phyloP scores from a whole-genome alignment of 1,139 yeast genomes.

The Spathaspora sp. region DNA sequence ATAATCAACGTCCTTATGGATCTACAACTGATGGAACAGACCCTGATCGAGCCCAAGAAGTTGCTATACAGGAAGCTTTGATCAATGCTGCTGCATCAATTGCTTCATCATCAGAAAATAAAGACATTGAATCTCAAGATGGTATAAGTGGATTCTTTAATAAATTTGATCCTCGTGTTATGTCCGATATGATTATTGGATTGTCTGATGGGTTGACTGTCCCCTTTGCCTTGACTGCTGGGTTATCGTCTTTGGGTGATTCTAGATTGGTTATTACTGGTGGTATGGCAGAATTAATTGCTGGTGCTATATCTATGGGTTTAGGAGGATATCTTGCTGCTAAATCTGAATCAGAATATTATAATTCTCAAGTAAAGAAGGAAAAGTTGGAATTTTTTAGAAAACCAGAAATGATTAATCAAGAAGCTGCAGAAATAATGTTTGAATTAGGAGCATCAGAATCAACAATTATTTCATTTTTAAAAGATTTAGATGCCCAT shows the following conservation, averaged over 20 bases:
- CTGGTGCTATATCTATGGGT: constrained; percentile 86
- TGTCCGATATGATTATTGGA: constrained; percentile 80
- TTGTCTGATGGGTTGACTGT: constrained; percentile 80
- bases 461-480: constrained; percentile 61
- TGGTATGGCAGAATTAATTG: constrained; percentile 81
- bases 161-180: constrained; percentile 65
- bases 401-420: constrained; percentile 58
- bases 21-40: constrained; percentile 23
- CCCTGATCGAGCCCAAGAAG: constrained; percentile 36
- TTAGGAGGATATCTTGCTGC: constrained; percentile 83
- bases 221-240: constrained; percentile 83
- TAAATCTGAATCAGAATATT: constrained; percentile 73
- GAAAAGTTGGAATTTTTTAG: constrained; percentile 70
- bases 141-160: constrained; percentile 36
- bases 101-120: constrained; percentile 17
- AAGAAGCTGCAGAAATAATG: constrained; percentile 72
- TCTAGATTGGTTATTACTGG: constrained; percentile 76
- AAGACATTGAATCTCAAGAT: constrained; percentile 23
- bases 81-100: constrained; percentile 22
- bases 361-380: constrained; percentile 64
- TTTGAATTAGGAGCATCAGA: constrained; percentile 70
- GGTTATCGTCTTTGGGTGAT: constrained; percentile 74
- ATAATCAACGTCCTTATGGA: constrained; percentile 39
- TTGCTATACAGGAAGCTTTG: constrained; percentile 42
- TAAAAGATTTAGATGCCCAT: constrained; percentile 65